Base-by-base conservation (phyloP, 192 early-diverging fungal genomes). In the Geranomyces michiganensis region DNA sequence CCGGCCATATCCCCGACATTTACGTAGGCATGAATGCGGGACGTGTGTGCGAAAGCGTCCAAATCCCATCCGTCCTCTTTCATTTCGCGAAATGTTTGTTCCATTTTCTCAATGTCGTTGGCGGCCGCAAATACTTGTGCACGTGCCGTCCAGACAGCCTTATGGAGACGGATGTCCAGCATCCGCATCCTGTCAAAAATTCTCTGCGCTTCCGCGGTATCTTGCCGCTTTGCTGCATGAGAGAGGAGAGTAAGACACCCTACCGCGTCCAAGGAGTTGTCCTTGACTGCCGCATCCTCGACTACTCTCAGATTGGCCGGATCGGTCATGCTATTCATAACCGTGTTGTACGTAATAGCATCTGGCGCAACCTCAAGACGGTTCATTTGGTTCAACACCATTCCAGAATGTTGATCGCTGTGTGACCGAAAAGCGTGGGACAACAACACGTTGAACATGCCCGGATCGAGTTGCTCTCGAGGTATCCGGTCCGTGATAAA, bases 21-120 rank as follows among this genome's bases (percentile, higher is more conserved):
- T 19, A 64, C 43, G 27, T 64, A 64, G 1, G 62, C 62, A n/a
- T 41, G 2, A 14, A 64, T 41, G 14, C 15, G 44, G 21, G 62
- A 17, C 15, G 62, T 64, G 62, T 64, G 27, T n/a, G 62, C 33
- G 44, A 64, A 31, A 36, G 12, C 62, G 27, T 64, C 62, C 36
- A 64, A 43, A 21, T 41, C 62, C 62, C 62, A 64, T 14, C 62
- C 62, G 33, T 46, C 44, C n/a, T 64, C 21, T 8, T 45, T 19
- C 41, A 64, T 41, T 4, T 64, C 21, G 3, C 41, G 41, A 45
- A 45, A 29, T 5, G 27, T 29, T 41, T 64, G 17, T 22, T 64
- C 62, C 41, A 64, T 41, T 41, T 64, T 33, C 33, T 41, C 41
- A 13, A 64, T 19, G 43, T 64, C 62, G 41, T 29, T 19, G 21